Conservation (phyloP, 169 alveolate species). For the Ichthyophthirius multifiliis region DNA sequence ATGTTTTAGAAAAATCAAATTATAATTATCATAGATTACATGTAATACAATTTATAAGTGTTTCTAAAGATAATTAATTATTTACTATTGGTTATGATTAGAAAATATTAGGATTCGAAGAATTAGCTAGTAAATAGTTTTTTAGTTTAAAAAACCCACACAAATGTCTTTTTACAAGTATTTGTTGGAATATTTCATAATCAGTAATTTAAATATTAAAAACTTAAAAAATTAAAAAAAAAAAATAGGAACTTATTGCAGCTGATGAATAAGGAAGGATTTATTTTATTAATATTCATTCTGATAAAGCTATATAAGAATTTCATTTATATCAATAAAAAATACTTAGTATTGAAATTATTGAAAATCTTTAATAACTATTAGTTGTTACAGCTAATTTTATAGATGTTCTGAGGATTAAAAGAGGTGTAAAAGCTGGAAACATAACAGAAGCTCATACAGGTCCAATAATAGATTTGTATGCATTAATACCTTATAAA, state of each 20-base stretch:
- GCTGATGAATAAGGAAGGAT: constrained; percentile 67
- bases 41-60: constrained; percentile 50
- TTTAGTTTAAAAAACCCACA: constrained; percentile 62
- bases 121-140: constrained; percentile 48
- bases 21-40: constrained; percentile 63
- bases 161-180: constrained; percentile 60
- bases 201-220: neutral
- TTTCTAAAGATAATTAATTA: constrained; percentile 55
- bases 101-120: constrained; percentile 58
- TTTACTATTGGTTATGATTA: constrained; percentile 67
- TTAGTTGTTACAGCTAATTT: constrained; percentile 57
- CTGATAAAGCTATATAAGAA: constrained; percentile 62
- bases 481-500: constrained; percentile 50
- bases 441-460: constrained; percentile 58
- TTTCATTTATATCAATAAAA: constrained; percentile 42
- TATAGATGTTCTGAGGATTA: constrained; percentile 45
- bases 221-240: neutral
- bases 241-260: constrained; percentile 46
- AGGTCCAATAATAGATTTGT: constrained; percentile 53
- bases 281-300: constrained; percentile 60
- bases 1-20: constrained; percentile 48
- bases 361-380: constrained; percentile 35
- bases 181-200: constrained; percentile 50
- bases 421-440: constrained; percentile 60
- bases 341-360: constrained; percentile 39